Base-by-base conservation (phyloP, 768 basidiomycete genomes). In the Suillus bovinus region DNA sequence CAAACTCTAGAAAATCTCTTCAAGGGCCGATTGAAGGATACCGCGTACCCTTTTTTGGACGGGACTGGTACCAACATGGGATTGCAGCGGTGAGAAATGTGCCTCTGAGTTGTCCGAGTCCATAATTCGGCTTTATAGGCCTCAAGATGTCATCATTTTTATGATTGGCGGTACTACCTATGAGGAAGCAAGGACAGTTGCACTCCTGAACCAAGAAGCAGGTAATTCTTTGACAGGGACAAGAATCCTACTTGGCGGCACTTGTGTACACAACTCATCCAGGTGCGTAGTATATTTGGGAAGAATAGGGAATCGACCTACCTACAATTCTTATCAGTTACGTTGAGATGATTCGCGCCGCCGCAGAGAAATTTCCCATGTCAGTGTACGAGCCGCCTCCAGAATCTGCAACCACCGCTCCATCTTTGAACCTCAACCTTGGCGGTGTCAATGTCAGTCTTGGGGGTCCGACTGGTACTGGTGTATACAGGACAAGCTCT, bases 151-250 rank as follows among this genome's bases (percentile, higher is more conserved):
- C 50, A 97, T 99, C 62, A 80, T 99, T 62, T 99, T 99, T 77
- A 90, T 99, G 80, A 87, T 99, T 63, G 97, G 97, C 33, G 97
- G 97, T 0, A 88, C 94, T 33, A 99, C 97, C 0, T 99, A 97
- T 69, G 96, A 94, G 73, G 97, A 99, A 75, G 94, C 94, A 0
- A 82, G 93, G 65, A 83, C 90, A 0, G 84, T 99, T 14, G 85
- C 93, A 7, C 77, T 94, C 54, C 81, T 96, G 66, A 99, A 99
- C 71, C 91, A 95, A 71, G 93, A 94, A 66, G 79, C 86, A 17
- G 72, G 80, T 34, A 75, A 79, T 24, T 77, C 80, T 17, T 80
- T 84, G 10, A 81, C 85, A 16, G 90, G 90, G 1, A 87, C 88
- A 22, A 82, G 95, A 38, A 77, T 99, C 46, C 74, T 99, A 4